phyloP scores from a whole-genome alignment of 2,329 filamentous ascomycete genomes.

The Cryphonectria carpinicola region DNA sequence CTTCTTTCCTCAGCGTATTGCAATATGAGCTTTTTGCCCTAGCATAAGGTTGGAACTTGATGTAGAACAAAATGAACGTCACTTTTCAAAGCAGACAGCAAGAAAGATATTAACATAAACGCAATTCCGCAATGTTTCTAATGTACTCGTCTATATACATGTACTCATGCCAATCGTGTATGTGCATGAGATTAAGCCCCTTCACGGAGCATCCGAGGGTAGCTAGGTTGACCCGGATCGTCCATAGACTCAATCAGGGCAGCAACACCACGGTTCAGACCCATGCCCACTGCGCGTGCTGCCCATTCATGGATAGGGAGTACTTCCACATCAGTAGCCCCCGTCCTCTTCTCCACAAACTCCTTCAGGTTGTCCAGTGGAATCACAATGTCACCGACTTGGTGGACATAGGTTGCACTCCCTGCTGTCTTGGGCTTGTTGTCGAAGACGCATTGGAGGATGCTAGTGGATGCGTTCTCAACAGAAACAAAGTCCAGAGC shows the following conservation, averaged over 20 bases:
- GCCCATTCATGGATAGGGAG: not conserved
- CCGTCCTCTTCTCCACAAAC: not conserved
- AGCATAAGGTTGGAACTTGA: too few species aligned
- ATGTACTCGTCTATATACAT: not conserved
- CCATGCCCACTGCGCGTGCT: not conserved
- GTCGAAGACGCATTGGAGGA: not conserved
- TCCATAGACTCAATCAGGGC: not conserved
- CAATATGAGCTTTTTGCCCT: too few species aligned
- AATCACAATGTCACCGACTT: not conserved
- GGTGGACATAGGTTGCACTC: not conserved
- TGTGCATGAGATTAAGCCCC: not conserved
- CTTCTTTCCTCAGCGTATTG: too few species aligned
- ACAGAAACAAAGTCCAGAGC: not conserved
- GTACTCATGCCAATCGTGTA: not conserved
- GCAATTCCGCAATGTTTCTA: not conserved
- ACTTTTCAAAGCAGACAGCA: too few species aligned
- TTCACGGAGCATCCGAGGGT: not conserved
- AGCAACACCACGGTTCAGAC: not conserved
- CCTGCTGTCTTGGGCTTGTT: not conserved
- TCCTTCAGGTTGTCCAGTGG: not conserved
- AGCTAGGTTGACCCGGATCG: not conserved
- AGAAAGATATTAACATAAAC: too few species aligned
- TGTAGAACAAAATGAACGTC: too few species aligned
- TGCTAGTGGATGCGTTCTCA: not conserved
- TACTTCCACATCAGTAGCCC: not conserved